Evolutionary conservation across 2,329 filamentous ascomycete species (phyloP), one percentile per base, ranked within the genome.

Genomic region (Fusarium udum): DNA sequence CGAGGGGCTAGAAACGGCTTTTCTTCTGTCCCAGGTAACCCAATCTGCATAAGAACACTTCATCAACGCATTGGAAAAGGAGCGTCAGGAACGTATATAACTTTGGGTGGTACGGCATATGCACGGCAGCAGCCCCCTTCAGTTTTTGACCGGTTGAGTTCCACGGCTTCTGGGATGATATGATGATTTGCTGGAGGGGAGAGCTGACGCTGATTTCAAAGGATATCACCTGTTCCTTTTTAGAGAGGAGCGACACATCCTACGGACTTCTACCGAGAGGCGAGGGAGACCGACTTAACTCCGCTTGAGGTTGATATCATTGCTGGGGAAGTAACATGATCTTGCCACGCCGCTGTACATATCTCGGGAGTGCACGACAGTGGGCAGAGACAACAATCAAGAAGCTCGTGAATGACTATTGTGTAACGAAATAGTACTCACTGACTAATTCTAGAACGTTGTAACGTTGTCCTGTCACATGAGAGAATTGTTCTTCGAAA

Each of bases 91-190:
- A 55, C 37, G 42, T 62, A 34, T 31, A 51, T 28, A 14, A 15
- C 11, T 18, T 22, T 20, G 22, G 40, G 71, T 69, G 39, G 31
- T 58, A 75, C 72, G 40, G 51, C 69, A 75, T 76, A 66, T 72
- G 74, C 62, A 64, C 28, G 61, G 32, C 46, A 39, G 16, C 56
- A 63, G 22, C 48, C 53, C 48, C 51, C 49, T 37, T 61, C 40
- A 40, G 36, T 31, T 40, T 58, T 57, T 75, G 62, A 76, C 74
- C 74, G 74, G 72, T 63, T 26, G 42, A 53, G 72, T 77, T 59
- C 51, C 70, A 76, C 74, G 58, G 48, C 74, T 62, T 53, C 26
- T 58, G 49, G 45, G 28, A 48, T 39, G 61, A 61, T 40, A 34
- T 60, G 49, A 7, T 61, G 36, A 57, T 51, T 49, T 57, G 53